Percentiles rank a stretch among this genome's conserved stretches.
These are phyloP conservation scores for Megacollybia marginata DNA, from an alignment of 768 basidiomycete species.

Conservation along the genomic window DNA sequence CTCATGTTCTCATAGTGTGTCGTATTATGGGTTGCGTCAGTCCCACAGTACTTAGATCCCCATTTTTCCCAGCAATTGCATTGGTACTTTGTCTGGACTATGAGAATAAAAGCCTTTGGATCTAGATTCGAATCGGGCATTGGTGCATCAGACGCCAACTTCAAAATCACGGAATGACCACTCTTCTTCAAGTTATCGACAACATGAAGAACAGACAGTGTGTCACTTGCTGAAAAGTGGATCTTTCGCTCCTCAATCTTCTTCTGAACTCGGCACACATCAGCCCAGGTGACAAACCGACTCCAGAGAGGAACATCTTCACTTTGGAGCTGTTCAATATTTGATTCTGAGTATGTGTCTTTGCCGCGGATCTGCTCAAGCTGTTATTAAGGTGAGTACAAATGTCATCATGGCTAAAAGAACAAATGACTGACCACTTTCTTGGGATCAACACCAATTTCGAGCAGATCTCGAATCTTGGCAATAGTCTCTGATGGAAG, in stretches of 20 bases:
- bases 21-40: constrained; percentile 4
- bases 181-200: neutral
- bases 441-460: neutral
- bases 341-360: neutral
- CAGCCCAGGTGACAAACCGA: neutral
- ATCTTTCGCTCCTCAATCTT: constrained; percentile 4
- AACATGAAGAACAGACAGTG: neutral
- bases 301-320: neutral
- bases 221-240: neutral
- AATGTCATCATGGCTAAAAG: neutral
- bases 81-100: constrained; percentile 6
- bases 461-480: neutral
- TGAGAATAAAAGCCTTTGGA: constrained; percentile 1
- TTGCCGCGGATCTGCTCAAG: neutral
- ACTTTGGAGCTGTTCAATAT: neutral
- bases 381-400: neutral
- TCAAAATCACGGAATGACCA: constrained; percentile 4
- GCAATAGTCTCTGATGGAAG: neutral
- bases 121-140: neutral
- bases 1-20: constrained; percentile 2
- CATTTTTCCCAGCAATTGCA: neutral
- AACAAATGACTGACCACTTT: neutral
- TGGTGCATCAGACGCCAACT: neutral
- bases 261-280: neutral
- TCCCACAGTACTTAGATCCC: neutral